Conservation (phyloP, 2,329 filamentous ascomycete species). For the Talaromyces sp. region DNA sequence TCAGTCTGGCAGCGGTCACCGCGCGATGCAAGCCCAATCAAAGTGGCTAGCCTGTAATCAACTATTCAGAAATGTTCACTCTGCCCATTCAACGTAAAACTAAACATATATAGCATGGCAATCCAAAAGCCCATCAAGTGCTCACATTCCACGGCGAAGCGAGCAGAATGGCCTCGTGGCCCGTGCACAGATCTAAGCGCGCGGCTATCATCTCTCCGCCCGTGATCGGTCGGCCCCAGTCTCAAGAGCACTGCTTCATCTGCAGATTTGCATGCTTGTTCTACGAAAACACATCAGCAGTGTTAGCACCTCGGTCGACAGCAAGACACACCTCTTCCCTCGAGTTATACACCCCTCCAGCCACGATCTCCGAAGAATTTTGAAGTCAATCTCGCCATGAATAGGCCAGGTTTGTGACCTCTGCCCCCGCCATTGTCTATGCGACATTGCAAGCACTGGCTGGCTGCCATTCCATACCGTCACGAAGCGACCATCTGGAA, state of each 20-base stretch:
- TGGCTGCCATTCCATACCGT: neutral
- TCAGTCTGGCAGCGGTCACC: neutral
- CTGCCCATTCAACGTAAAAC: neutral
- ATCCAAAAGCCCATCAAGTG: neutral
- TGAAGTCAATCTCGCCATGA: slow-evolving; percentile 33
- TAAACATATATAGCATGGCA: neutral
- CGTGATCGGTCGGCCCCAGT: slow-evolving; percentile 16
- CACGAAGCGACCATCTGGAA: neutral
- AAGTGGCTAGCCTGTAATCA: neutral
- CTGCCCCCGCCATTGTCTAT: slow-evolving; percentile 20
- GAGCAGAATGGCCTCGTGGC: neutral
- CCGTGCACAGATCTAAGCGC: slow-evolving; percentile 13
- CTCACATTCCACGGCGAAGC: neutral
- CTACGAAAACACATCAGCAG: neutral
- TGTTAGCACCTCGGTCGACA: neutral
- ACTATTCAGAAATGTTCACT: neutral
- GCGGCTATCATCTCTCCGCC: slow-evolving; percentile 20
- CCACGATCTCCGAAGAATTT: slow-evolving; percentile 10
- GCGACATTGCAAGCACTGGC: neutral
- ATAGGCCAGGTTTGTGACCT: slow-evolving; percentile 45
- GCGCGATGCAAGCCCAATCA: neutral
- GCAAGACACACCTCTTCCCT: neutral
- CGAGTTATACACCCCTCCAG: neutral
- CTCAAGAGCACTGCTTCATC: slow-evolving; percentile 14
- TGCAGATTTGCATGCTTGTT: neutral